Percentiles rank a stretch among this genome's conserved stretches.
phyloP scores from a whole-genome alignment of 257 asterid genomes.

The Salvia splendens region DNA sequence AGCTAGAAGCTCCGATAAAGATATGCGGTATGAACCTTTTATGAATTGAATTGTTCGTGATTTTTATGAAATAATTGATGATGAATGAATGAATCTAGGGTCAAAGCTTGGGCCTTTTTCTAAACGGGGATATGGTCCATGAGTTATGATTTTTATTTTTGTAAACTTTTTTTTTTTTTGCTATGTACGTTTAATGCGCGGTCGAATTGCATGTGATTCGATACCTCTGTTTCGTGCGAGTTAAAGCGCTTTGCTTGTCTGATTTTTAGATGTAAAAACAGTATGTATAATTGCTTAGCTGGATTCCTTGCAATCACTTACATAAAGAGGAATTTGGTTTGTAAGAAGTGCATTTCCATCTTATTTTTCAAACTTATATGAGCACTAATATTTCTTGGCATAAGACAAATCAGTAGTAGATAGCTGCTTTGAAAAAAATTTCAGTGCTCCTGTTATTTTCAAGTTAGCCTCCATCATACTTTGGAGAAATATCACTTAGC shows the following conservation, averaged over 20 bases:
- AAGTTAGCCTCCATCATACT: not conserved
- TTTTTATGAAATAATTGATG: conserved; percentile 8
- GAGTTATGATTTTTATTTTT: not conserved
- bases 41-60: not conserved
- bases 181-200: not conserved
- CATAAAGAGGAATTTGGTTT: not conserved
- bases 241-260: not conserved
- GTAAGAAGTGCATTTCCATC: conserved; percentile 6
- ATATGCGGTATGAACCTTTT: conserved; percentile 58
- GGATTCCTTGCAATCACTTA: conserved; percentile 1
- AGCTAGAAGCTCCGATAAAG: conserved; percentile 87
- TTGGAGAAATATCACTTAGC: conserved; percentile 9
- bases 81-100: conserved; percentile 21
- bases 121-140: not conserved
- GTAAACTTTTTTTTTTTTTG: not conserved
- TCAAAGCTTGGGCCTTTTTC: conserved; percentile 18
- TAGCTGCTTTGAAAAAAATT: not conserved
- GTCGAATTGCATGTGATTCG: conserved; percentile 2
- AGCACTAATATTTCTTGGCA: not conserved
- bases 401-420: not conserved
- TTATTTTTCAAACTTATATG: conserved; percentile 12
- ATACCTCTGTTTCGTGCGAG: conserved; percentile 2
- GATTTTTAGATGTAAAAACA: not conserved
- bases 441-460: not conserved
- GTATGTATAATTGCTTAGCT: conserved; percentile 1